Evolutionary conservation across 192 early-diverging fungal genomes (phyloP).

Genomic region (Entomortierella beljakovae): DNA sequence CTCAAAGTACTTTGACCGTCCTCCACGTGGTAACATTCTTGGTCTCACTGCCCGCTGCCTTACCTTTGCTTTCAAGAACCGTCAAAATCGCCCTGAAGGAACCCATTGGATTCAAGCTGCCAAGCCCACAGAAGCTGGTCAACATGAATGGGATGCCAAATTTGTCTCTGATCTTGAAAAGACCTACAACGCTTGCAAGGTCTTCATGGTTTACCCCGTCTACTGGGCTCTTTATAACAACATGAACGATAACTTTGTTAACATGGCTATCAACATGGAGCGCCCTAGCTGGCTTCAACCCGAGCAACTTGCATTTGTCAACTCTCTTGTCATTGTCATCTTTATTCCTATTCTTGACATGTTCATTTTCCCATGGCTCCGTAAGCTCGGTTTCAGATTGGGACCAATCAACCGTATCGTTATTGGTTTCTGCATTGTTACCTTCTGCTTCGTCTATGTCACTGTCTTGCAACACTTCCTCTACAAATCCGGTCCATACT

Average conservation of each 20-base stretch:
- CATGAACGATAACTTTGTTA: slow-evolving; percentile 74
- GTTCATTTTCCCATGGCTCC: slow-evolving; percentile 68
- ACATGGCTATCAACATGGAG: slow-evolving; percentile 71
- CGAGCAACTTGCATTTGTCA: slow-evolving; percentile 52
- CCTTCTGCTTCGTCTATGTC: slow-evolving; percentile 70
- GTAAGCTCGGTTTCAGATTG: slow-evolving; percentile 66
- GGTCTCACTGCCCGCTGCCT: slow-evolving; percentile 60
- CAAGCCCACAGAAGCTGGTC: slow-evolving; percentile 48
- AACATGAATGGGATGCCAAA: slow-evolving; percentile 64
- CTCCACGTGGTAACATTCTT: slow-evolving; percentile 68
- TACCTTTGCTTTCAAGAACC: slow-evolving; percentile 49
- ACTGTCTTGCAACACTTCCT: slow-evolving; percentile 70
- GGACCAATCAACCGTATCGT: slow-evolving; percentile 70
- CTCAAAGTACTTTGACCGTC: slow-evolving; percentile 60
- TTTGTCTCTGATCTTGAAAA: slow-evolving; percentile 68
- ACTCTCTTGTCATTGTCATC: slow-evolving; percentile 68
- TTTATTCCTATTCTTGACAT: slow-evolving; percentile 69
- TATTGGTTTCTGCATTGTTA: slow-evolving; percentile 65
- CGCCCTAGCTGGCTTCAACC: slow-evolving; percentile 45
- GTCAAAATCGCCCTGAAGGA: slow-evolving; percentile 19
- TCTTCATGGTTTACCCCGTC: slow-evolving; percentile 70
- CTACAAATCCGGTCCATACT: slow-evolving; percentile 66
- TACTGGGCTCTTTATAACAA: slow-evolving; percentile 75
- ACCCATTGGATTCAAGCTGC: slow-evolving; percentile 61
- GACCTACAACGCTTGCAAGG: slow-evolving; percentile 71